phyloP scores from a whole-genome alignment of 1,284 basidiomycete genomes.

The Pulchroboletus neoregius region DNA sequence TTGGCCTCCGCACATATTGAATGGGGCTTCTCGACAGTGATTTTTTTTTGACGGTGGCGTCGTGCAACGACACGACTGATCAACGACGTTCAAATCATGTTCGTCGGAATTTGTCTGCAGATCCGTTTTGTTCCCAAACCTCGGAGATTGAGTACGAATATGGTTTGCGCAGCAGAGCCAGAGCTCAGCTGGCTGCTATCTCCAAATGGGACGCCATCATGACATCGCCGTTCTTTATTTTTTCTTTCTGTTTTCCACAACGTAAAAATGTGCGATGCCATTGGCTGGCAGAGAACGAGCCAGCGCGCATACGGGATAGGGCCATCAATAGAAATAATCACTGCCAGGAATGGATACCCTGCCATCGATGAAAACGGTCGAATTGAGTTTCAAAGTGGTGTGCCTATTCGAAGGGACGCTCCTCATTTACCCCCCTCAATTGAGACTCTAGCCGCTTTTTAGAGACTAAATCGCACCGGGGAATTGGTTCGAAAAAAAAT shows the following conservation, averaged over 20 bases:
- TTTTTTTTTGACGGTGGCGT: slow-evolving; percentile 28
- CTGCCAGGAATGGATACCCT: slow-evolving; percentile 4
- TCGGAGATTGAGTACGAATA: slow-evolving; percentile 28
- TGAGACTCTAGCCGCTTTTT: too few species aligned
- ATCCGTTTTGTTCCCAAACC: slow-evolving; percentile 17
- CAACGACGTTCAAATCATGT: slow-evolving; percentile 14
- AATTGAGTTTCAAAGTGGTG: not conserved
- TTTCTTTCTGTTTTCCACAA: slow-evolving; percentile 14
- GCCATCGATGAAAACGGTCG: slow-evolving; percentile 7
- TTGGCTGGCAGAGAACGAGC: not conserved
- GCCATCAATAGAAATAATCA: slow-evolving; percentile 2
- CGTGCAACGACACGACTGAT: slow-evolving; percentile 13
- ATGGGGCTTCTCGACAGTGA: slow-evolving; percentile 10
- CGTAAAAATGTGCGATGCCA: slow-evolving; percentile 21
- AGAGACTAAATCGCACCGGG: not conserved
- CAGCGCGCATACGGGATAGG: slow-evolving; percentile 1
- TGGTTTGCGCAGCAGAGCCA: slow-evolving; percentile 20
- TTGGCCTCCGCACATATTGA: slow-evolving; percentile 13
- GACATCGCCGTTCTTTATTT: slow-evolving; percentile 9
- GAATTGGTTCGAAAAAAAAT: slow-evolving; percentile 18
- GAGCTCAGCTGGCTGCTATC: slow-evolving; percentile 18
- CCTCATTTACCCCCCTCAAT: too few species aligned
- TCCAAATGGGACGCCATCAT: slow-evolving; percentile 21
- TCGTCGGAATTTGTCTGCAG: slow-evolving; percentile 22
- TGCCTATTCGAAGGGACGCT: slow-evolving; percentile 10